A percentile compares a stretch with the other conserved stretches of the same genome.
Evolutionary conservation across 2,329 filamentous ascomycete genomes (phyloP).

Genomic region (Calonectria hongkongensis): DNA sequence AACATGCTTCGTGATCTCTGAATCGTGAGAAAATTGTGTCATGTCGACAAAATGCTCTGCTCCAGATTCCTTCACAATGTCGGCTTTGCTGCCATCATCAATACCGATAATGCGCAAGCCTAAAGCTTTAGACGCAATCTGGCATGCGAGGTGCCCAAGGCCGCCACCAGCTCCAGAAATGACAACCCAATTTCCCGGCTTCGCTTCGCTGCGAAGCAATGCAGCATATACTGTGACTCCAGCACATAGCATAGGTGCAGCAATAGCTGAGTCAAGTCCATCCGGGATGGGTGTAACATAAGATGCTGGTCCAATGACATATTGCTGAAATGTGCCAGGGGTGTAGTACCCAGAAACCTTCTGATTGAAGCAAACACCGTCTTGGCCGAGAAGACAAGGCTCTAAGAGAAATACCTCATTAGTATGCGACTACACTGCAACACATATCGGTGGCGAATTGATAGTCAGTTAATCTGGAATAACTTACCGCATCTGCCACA

Average conservation of each 20-base stretch:
- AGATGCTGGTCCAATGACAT: constrained; percentile 13
- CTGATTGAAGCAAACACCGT: constrained; percentile 23
- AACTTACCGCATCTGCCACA: constrained; percentile 26
- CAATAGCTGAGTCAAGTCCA: constrained; percentile 15
- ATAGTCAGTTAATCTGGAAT: background rate
- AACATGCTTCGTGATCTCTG: background rate
- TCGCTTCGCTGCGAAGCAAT: constrained; percentile 12
- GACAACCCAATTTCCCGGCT: constrained; percentile 27
- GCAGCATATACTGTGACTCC: constrained; percentile 33
- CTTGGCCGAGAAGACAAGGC: constrained; percentile 23
- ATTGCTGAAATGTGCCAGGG: constrained; percentile 35
- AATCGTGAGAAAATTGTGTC: background rate
- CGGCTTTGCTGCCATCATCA: constrained; percentile 22
- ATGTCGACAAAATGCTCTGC: constrained; percentile 33
- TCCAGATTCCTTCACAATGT: constrained; percentile 14
- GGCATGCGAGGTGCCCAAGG: constrained; percentile 31
- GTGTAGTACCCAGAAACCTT: constrained; percentile 29
- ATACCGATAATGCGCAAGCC: constrained; percentile 31
- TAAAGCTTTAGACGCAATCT: constrained; percentile 22
- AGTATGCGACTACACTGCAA: background rate
- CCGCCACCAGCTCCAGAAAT: constrained; percentile 31
- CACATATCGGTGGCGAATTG: background rate
- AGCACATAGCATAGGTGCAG: constrained; percentile 29
- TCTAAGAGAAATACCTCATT: background rate
- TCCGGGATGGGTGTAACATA: constrained; percentile 36